Evolutionary conservation across 495 filamentous ascomycete species (phyloP), one percentile per base, ranked within the genome.

Genomic region (Corynascus novoguineensis): DNA sequence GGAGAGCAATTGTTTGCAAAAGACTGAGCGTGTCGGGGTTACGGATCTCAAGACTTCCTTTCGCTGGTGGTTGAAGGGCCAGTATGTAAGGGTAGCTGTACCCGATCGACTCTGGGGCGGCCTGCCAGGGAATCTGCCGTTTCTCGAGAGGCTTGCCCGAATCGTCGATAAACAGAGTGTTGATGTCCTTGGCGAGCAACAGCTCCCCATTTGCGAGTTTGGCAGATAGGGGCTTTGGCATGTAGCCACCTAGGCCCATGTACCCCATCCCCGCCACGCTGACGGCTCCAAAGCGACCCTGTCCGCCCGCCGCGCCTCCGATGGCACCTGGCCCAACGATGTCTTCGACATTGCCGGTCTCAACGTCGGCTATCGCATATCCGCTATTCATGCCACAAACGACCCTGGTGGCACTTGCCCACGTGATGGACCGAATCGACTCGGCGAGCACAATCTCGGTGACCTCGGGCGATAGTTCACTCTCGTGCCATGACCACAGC

Each of bases 51-150:
- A 99, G 71, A 9, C 84, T 82, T 2, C 95, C 95, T 70, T 93
- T 95, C 3, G 87, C 79, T 3, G 89, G 81, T 25, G 87, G 75
- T 65, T 95, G 92, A 4, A 99, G 77, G 3, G 91, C 88, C 35
- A 99, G 74, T 38, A 99, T 78, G 65, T 97, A 99, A 0, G 93
- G 93, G 64, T 99, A 97, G 40, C 89, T 95, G 65, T 96, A 97
- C 38, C 92, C 95, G 50, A 99, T 83, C 44, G 86, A 82, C 58
- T 95, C 91, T 2, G 93, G 95, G 1, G 91, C 91, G 50, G 83
- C 77, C 28, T 85, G 81, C 93, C 93, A 99, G 10, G 90, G 91
- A 27, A 97, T 83, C 71, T 97, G 92, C 40, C 88, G 80, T 64
- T 89, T 87, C 19, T 92, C 87, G 3, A 95, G 66, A 1, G 90